These are phyloP conservation scores for Colletotrichum orbiculare DNA, from an alignment of 2,329 filamentous ascomycete genomes.

Conservation along the genomic window DNA sequence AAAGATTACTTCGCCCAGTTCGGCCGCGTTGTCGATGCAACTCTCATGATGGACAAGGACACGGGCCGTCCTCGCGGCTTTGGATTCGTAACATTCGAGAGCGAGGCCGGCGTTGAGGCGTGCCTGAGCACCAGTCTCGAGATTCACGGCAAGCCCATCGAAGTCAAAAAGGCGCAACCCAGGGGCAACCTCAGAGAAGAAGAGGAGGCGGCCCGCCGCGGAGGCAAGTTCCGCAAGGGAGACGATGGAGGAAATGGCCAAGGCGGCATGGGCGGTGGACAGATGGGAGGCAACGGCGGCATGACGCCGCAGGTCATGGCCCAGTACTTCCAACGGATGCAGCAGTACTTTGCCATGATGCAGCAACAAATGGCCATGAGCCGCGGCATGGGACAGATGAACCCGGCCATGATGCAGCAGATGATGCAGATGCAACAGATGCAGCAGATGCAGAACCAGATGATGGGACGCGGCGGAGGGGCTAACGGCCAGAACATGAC, in stretches of 20 bases:
- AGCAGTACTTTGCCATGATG: conserved; percentile 96
- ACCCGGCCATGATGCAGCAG: conserved; percentile 80
- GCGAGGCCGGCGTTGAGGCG: conserved; percentile 91
- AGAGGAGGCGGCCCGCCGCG: conserved; percentile 75
- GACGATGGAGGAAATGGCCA: conserved; percentile 54
- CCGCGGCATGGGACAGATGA: conserved; percentile 74
- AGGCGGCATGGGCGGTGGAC: conserved; percentile 48
- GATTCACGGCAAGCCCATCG: conserved; percentile 95
- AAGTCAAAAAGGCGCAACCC: conserved; percentile 98
- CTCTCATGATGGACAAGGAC: conserved; percentile 99
- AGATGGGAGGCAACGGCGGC: conserved; percentile 62
- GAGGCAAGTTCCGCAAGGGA: conserved; percentile 68
- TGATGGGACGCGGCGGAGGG: conserved; percentile 57
- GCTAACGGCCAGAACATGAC: conserved; percentile 53
- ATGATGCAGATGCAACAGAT: conserved; percentile 80
- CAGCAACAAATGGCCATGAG: conserved; percentile 92
- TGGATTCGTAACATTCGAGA: conserved; percentile 98
- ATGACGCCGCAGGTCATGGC: conserved; percentile 99
- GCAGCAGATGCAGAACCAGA: conserved; percentile 62
- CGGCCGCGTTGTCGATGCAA: conserved; percentile 94
- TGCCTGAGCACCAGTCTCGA: conserved; percentile 87
- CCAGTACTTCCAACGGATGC: conserved; percentile 98
- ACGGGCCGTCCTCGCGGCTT: conserved; percentile 97
- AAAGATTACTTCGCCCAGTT: conserved; percentile 97
- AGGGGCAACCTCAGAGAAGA: conserved; percentile 94